Conservation (phyloP, 1,284 basidiomycete species). For the Irpex rosettiformis region DNA sequence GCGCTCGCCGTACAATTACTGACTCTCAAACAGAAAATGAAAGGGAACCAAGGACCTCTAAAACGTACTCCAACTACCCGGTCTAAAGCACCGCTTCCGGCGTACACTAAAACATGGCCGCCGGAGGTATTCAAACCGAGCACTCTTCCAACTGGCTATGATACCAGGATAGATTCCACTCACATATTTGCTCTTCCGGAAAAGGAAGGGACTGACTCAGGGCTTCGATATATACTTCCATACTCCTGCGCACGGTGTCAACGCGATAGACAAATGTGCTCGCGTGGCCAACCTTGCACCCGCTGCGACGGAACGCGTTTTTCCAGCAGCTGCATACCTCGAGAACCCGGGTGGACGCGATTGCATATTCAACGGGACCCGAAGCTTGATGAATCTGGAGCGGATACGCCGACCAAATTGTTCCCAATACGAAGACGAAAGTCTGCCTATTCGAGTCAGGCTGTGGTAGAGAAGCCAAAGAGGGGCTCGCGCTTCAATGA, state of each 20-base stretch:
- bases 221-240: not conserved
- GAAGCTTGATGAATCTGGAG: not conserved
- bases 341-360: not conserved
- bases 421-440: not conserved
- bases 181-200: not conserved
- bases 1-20: not conserved
- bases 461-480: too few species aligned
- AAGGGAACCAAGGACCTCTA: not conserved
- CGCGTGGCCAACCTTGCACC: not conserved
- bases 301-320: not conserved
- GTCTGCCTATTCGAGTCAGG: too few species aligned
- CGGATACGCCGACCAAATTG: not conserved
- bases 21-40: not conserved
- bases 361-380: not conserved
- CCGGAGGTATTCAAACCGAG: not conserved
- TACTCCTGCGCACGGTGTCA: not conserved
- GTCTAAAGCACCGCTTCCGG: not conserved
- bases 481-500: not conserved
- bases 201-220: not conserved
- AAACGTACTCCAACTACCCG: not conserved
- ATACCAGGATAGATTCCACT: not conserved
- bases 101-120: not conserved
- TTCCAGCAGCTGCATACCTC: not conserved
- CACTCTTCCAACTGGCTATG: not conserved
- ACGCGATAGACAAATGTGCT: not conserved